phyloP scores from a whole-genome alignment of 2,329 filamentous ascomycete genomes.

The Paecilomyces dactylethromorphus region DNA sequence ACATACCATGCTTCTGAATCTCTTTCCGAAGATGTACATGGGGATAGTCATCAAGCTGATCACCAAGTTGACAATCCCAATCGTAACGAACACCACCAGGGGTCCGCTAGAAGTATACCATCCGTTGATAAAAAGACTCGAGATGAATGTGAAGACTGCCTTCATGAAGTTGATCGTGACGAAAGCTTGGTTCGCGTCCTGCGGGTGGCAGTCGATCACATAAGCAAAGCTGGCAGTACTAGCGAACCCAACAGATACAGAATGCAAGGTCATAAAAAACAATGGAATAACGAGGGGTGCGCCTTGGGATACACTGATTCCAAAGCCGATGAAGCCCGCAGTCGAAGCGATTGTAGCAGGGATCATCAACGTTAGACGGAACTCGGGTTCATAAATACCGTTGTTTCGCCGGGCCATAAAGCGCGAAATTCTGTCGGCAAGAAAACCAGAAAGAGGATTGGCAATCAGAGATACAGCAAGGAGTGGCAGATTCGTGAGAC shows the following conservation, averaged over 20 bases:
- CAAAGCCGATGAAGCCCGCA: constrained; percentile 37
- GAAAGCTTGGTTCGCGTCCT: constrained; percentile 34
- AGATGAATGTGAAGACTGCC: constrained; percentile 27
- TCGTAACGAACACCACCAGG: constrained; percentile 11
- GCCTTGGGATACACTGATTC: constrained; percentile 24
- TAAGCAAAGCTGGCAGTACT: constrained; percentile 33
- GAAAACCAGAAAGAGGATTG: constrained; percentile 18
- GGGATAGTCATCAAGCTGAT: constrained; percentile 14
- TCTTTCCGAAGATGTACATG: constrained; percentile 23
- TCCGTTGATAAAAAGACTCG: constrained; percentile 16
- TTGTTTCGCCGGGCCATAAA: constrained; percentile 32
- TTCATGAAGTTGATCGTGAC: constrained; percentile 38
- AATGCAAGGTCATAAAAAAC: constrained; percentile 30
- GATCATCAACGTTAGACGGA: constrained; percentile 20
- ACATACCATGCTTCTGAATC: constrained; percentile 23
- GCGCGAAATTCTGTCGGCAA: constrained; percentile 22
- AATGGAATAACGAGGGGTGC: constrained; percentile 21
- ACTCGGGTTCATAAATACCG: constrained; percentile 31
- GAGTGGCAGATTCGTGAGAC: constrained; percentile 23
- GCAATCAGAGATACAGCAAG: constrained; percentile 20
- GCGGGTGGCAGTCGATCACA: constrained; percentile 35
- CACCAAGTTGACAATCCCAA: constrained; percentile 5
- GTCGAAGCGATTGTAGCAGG: constrained; percentile 23
- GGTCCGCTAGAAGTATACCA: constrained; percentile 20
- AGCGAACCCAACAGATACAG: constrained; percentile 31